Evolutionary conservation across 192 early-diverging fungal genomes (phyloP), one percentile per base, ranked within the genome.

Genomic region (Entophlyctis luteolus): DNA sequence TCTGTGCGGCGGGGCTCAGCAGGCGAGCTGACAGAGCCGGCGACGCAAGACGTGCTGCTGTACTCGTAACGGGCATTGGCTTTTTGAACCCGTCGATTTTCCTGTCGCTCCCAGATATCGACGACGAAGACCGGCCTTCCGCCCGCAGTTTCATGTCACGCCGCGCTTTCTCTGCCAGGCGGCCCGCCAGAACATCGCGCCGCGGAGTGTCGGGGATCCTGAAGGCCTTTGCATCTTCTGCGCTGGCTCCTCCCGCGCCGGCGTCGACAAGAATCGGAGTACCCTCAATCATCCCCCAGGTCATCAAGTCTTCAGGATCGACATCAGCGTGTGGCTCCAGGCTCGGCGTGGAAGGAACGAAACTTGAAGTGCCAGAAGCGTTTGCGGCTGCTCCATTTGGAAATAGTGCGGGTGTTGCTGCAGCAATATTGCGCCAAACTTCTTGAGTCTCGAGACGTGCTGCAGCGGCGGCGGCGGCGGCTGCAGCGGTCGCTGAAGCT

Each of bases 201-300:
- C 77, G 73, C 1, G 86, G 83, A 22, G 86, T 83, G 48, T 79
- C 81, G 31, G 89, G 84, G 35, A 90, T 60, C 20, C 72, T 67
- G 59, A 90, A 90, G 47, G 31, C 47, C 32, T 28, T 27, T 48
- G 70, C 48, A 46, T 70, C 74, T 22, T 74, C 81, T 55, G 59
- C 38, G 38, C 48, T 45, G 18, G 18, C 2, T 46, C 70, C 57
- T 25, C 74, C 72, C 27, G 36, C 71, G 23, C 72, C 73, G 2
- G 55, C 50, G 55, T 88, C 79, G 33, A 93, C 81, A 46, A 91
- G 71, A 25, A 92, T 48, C 1, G 91, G 91, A 3, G 88, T 91
- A 12, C 86, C 87, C 47, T 92, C 91, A 55, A 93, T 89, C 28
- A 80, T 82, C 39, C 91, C 91, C 91, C 91, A 93, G 20, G 92